Conservation (phyloP, 306 rosid genomes). For the Lathyrus oleraceus region DNA sequence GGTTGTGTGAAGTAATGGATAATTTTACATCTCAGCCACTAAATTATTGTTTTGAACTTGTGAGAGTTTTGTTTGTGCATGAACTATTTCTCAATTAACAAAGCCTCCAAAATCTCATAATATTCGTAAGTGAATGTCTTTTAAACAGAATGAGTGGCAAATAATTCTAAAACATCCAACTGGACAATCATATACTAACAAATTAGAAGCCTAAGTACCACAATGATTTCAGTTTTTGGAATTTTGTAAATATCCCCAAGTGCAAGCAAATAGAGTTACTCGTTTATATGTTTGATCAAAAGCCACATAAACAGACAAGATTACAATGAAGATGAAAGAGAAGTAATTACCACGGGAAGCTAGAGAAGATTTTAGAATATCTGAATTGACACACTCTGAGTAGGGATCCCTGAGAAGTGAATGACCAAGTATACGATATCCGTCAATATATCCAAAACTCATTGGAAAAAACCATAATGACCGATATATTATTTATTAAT, state of each 20-base stretch:
- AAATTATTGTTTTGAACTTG: slow-evolving; percentile 12
- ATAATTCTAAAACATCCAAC: slow-evolving; percentile 6
- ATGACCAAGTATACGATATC: neutral
- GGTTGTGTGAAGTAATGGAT: neutral
- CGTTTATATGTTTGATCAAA: slow-evolving; percentile 26
- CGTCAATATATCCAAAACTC: slow-evolving; percentile 8
- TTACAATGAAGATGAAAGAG: slow-evolving; percentile 30
- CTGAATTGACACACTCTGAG: slow-evolving; percentile 65
- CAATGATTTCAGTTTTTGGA: neutral
- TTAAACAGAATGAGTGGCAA: neutral
- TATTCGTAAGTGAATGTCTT: neutral
- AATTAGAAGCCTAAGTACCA: slow-evolving; percentile 3
- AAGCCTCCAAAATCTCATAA: neutral
- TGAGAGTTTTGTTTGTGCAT: neutral
- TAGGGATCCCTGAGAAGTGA: slow-evolving; percentile 77
- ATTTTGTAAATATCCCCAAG: neutral
- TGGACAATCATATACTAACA: neutral
- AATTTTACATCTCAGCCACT: slow-evolving; percentile 2
- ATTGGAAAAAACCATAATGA: slow-evolving; percentile 5
- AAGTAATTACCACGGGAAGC: slow-evolving; percentile 68
- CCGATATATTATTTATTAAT: neutral
- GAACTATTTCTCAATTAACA: neutral
- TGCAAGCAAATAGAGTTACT: slow-evolving; percentile 8
- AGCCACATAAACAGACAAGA: neutral
- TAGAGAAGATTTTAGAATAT: slow-evolving; percentile 68